Percentiles rank a stretch among this genome's conserved stretches.
phyloP scores from a whole-genome alignment of 2,329 filamentous ascomycete species.

The Colletotrichum lindemuthianum region DNA sequence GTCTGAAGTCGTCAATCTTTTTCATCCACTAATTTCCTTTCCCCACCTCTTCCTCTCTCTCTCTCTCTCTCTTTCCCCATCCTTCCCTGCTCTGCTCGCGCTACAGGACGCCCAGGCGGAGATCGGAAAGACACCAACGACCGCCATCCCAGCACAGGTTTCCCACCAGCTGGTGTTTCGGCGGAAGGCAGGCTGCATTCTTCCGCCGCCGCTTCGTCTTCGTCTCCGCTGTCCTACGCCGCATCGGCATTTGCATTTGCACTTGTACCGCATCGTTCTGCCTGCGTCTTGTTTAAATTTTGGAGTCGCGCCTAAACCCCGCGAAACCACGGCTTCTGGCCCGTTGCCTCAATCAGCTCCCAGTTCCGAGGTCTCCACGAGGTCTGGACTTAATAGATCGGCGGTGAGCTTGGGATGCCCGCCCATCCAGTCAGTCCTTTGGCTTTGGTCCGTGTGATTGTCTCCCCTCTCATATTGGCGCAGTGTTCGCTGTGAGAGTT shows the following conservation, averaged over 20 bases:
- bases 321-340: slow-evolving; percentile 9
- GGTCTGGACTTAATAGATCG: slow-evolving; percentile 18
- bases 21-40: not conserved
- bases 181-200: slow-evolving; percentile 31
- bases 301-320: slow-evolving; percentile 22
- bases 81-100: slow-evolving; percentile 11
- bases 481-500: slow-evolving; percentile 24
- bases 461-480: slow-evolving; percentile 17
- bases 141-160: slow-evolving; percentile 6
- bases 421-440: not conserved
- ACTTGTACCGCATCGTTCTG: not conserved
- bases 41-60: slow-evolving; percentile 9
- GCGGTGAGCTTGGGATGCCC: slow-evolving; percentile 30
- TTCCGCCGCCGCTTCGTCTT: slow-evolving; percentile 20
- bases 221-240: not conserved
- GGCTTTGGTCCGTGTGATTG: slow-evolving; percentile 10
- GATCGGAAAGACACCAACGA: slow-evolving; percentile 16
- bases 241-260: not conserved
- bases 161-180: slow-evolving; percentile 22
- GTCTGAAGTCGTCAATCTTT: not conserved
- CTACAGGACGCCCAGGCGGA: slow-evolving; percentile 20
- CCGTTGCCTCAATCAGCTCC: slow-evolving; percentile 31
- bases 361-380: slow-evolving; percentile 22
- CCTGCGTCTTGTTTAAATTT: slow-evolving; percentile 20
- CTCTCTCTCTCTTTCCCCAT: slow-evolving; percentile 1